Base-by-base conservation (phyloP, 805 yeast species). In the Lipomyces chichibuensis region DNA sequence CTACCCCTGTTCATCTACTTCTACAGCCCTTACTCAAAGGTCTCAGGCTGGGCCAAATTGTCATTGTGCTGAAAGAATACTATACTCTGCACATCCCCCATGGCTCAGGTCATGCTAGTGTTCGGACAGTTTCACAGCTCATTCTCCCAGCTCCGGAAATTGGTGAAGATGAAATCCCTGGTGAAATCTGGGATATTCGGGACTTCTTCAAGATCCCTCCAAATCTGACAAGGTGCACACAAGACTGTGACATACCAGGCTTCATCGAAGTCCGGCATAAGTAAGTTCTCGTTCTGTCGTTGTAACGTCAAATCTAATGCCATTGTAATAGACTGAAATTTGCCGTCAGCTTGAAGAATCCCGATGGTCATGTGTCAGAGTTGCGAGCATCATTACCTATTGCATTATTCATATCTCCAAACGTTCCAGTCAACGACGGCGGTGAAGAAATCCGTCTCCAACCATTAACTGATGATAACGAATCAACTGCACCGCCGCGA, bases 301-400 rank as follows among this genome's bases (percentile, higher is more conserved):
- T 14, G 32, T n/a, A 25, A 17, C 5, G 33, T 32, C 6, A 11
- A 20, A 13, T 32, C 39, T 56, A 32, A 56, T n/a, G 17, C 20
- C 4, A 14, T n/a, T 56, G 14, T 56, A 43, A 32, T 27, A 59
- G 62, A 59, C 79, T 95, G 65, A 89, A 91, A 74, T 91, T 93
- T 75, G 87, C 85, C 9, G 86, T 95, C 65, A 89, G 91, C 1
- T 82, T 95, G 70, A 78, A 86, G 53, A 94, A 95, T 75, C 89
- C 96, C 0, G 98, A 92, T 77, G 97, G 97, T 2, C 98, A 94
- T 75, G 87, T 89, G 2, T 91, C 97, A 0, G 98, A 93, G 77
- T 81, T 94, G 60, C 82, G 98, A 39, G 98, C 98, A 0, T 89
- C 97, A 0, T 80, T 94, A 69, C 98, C 98, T 0, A 82, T 94